These are phyloP conservation scores for Spergularia bocconei DNA, from an alignment of 148 eudicot genomes.

Conservation along the genomic window DNA sequence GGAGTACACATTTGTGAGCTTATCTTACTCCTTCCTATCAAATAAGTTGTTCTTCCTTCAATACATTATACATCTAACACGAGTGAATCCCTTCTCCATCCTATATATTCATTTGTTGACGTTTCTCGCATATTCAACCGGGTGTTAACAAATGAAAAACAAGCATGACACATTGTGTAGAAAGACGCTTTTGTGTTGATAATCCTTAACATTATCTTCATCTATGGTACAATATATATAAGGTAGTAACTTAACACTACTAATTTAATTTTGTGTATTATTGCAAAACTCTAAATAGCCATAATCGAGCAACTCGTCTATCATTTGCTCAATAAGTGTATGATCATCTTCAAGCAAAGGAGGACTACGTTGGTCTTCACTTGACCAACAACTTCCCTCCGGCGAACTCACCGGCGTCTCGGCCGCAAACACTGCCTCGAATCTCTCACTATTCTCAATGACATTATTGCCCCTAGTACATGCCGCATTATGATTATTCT, in stretches of 20 bases:
- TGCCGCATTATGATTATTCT: constrained; percentile 16
- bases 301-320: constrained; percentile 74
- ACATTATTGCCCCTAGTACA: constrained; percentile 19
- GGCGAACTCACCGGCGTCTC: constrained; percentile 24
- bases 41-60: too few species aligned
- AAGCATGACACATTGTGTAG: too few species aligned
- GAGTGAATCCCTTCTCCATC: too few species aligned
- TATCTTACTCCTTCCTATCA: too few species aligned
- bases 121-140: too few species aligned
- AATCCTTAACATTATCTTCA: too few species aligned
- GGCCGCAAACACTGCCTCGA: background rate
- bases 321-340: constrained; percentile 69
- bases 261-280: constrained; percentile 1
- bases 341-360: constrained; percentile 66
- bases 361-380: constrained; percentile 30
- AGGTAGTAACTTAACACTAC: background rate
- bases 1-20: too few species aligned
- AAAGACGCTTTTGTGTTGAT: too few species aligned
- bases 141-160: too few species aligned
- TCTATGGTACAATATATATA: too few species aligned
- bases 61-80: too few species aligned
- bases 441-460: constrained; percentile 19
- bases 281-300: constrained; percentile 49
- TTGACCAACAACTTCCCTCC: constrained; percentile 20
- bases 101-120: too few species aligned